These are phyloP conservation scores for Pisolithus orientalis DNA, from an alignment of 768 basidiomycete genomes.

Conservation along the genomic window DNA sequence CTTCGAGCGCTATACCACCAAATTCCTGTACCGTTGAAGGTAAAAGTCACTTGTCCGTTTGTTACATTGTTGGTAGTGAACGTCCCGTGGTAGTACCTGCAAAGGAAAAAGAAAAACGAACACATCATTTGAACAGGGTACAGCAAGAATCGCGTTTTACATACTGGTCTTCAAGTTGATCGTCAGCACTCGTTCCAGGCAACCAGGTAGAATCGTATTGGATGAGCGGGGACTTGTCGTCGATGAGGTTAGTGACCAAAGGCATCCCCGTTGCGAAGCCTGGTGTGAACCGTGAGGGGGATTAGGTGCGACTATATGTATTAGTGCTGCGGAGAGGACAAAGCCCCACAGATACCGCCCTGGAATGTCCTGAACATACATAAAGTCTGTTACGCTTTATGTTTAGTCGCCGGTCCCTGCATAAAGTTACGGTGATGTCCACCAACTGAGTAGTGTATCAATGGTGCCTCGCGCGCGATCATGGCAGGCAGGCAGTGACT, in stretches of 20 bases:
- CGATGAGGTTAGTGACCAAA: conserved; percentile 17
- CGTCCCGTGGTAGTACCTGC: conserved; percentile 34
- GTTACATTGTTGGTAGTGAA: conserved; percentile 32
- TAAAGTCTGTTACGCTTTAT: too few species aligned
- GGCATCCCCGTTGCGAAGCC: conserved; percentile 13
- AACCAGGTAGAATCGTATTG: conserved; percentile 20
- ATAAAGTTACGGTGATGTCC: too few species aligned
- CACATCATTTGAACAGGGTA: neutral
- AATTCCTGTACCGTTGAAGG: conserved; percentile 45
- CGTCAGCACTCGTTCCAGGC: conserved; percentile 9
- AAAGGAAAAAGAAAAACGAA: neutral
- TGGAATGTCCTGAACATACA: too few species aligned
- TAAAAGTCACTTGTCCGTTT: conserved; percentile 31
- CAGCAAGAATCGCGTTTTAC: neutral
- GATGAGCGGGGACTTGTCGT: conserved; percentile 31
- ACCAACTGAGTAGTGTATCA: too few species aligned
- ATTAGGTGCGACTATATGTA: too few species aligned
- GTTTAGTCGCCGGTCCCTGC: too few species aligned
- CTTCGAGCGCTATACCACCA: conserved; percentile 47
- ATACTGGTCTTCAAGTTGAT: conserved; percentile 12
- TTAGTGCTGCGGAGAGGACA: too few species aligned
- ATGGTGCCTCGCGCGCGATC: too few species aligned
- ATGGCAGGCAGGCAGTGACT: too few species aligned
- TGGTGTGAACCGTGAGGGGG: too few species aligned
- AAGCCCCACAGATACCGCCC: too few species aligned